phyloP scores from a whole-genome alignment of 805 yeast genomes.

The Lachancea dasiensis region DNA sequence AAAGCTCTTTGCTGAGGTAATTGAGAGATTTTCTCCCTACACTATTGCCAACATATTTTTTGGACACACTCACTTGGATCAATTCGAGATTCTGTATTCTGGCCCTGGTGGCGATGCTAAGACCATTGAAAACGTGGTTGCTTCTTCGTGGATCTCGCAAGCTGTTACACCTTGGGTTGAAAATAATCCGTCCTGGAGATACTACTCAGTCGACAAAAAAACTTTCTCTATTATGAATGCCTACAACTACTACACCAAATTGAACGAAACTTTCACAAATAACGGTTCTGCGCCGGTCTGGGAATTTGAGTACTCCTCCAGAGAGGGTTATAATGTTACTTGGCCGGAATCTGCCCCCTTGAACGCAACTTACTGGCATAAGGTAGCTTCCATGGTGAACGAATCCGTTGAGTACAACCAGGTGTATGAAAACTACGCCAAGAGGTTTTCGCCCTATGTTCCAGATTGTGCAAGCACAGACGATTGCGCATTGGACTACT shows the following conservation, averaged over 20 bases:
- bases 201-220: conserved; percentile 57
- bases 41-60: conserved; percentile 64
- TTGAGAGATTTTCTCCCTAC: conserved; percentile 62
- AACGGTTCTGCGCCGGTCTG: conserved; percentile 55
- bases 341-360: conserved; percentile 60
- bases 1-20: conserved; percentile 46
- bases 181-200: conserved; percentile 67
- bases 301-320: conserved; percentile 59
- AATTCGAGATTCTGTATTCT: conserved; percentile 53
- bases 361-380: conserved; percentile 65
- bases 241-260: conserved; percentile 51
- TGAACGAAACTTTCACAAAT: conserved; percentile 50
- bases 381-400: conserved; percentile 43
- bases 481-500: conserved; percentile 37
- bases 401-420: conserved; percentile 42
- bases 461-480: conserved; percentile 40
- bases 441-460: conserved; percentile 50
- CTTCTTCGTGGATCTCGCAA: conserved; percentile 60
- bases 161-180: conserved; percentile 57
- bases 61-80: conserved; percentile 69
- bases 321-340: conserved; percentile 44
- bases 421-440: conserved; percentile 41
- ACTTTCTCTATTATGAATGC: conserved; percentile 58
- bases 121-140: conserved; percentile 41
- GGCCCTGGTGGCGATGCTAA: conserved; percentile 39